Conservation (phyloP, 805 yeast genomes). For the Kodamaea neixiangensis region DNA sequence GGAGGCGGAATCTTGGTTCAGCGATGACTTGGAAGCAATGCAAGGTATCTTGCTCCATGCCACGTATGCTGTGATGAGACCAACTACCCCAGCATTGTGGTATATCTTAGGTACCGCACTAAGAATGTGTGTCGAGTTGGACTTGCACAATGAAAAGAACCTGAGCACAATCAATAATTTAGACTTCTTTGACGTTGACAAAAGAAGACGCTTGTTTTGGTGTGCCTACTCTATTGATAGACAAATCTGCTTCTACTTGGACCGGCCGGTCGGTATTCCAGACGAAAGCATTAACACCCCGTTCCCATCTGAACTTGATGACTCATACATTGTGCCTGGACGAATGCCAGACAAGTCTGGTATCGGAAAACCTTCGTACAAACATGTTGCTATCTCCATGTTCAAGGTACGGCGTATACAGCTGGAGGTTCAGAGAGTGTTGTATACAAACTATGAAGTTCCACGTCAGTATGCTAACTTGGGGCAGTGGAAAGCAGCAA, state of each 20-base stretch:
- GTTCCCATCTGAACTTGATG: constrained; percentile 77
- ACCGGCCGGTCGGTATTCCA: constrained; percentile 87
- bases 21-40: constrained; percentile 66
- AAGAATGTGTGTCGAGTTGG: constrained; percentile 79
- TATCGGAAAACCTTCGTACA: constrained; percentile 57
- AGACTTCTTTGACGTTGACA: constrained; percentile 62
- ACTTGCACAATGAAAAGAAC: constrained; percentile 67
- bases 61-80: constrained; percentile 80
- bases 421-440: constrained; percentile 68
- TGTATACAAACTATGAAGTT: constrained; percentile 70
- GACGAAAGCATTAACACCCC: constrained; percentile 73
- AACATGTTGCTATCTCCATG: constrained; percentile 64
- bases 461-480: constrained; percentile 61
- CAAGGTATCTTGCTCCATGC: constrained; percentile 73
- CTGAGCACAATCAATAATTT: constrained; percentile 25
- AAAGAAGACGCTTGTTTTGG: constrained; percentile 71
- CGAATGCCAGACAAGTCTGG: constrained; percentile 35
- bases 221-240: constrained; percentile 84
- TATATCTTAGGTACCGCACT: constrained; percentile 79
- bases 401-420: constrained; percentile 73
- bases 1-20: constrained; percentile 41
- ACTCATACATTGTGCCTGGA: constrained; percentile 51
- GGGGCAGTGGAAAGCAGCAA: constrained; percentile 62
- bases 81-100: constrained; percentile 93
- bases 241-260: constrained; percentile 81